Evolutionary conservation across 257 asterid species (phyloP).

Genomic region (Avicennia marina): DNA sequence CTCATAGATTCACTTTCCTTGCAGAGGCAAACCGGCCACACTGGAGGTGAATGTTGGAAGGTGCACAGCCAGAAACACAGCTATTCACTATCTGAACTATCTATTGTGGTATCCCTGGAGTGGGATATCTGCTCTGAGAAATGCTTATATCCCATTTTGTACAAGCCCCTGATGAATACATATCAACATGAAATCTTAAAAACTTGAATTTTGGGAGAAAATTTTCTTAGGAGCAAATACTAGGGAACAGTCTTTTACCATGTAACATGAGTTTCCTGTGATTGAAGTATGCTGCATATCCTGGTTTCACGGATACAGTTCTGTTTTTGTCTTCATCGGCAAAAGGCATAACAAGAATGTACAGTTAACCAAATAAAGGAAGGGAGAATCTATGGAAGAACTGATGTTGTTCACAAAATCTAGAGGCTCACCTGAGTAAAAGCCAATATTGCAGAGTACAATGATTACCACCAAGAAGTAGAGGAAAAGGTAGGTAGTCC

Average conservation of each 20-base stretch:
- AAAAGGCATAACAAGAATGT: no score
- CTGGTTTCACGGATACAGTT: no score
- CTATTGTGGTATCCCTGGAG: conserved; percentile 54
- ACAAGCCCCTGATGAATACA: no score
- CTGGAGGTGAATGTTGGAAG: conserved; percentile 48
- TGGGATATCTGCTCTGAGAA: conserved; percentile 50
- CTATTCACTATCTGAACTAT: conserved; percentile 62
- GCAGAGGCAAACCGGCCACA: conserved; percentile 79
- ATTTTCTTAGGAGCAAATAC: no score
- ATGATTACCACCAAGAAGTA: conserved; percentile 26
- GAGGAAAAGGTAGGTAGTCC: conserved; percentile 5
- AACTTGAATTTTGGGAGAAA: no score
- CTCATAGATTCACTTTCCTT: conserved; percentile 44
- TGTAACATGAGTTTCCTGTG: no score
- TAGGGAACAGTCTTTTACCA: no score
- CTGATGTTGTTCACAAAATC: not conserved
- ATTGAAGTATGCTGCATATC: no score
- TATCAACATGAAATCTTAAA: conserved; percentile 1
- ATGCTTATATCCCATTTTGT: conserved; percentile 56
- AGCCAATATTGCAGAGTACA: conserved; percentile 25
- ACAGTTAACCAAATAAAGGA: no score
- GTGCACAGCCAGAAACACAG: conserved; percentile 44
- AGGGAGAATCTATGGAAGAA: no score
- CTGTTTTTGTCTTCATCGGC: no score
- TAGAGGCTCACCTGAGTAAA: conserved; percentile 24